Conservation (phyloP, 208 protist species). For the Acanthamoeba triangularis region DNA sequence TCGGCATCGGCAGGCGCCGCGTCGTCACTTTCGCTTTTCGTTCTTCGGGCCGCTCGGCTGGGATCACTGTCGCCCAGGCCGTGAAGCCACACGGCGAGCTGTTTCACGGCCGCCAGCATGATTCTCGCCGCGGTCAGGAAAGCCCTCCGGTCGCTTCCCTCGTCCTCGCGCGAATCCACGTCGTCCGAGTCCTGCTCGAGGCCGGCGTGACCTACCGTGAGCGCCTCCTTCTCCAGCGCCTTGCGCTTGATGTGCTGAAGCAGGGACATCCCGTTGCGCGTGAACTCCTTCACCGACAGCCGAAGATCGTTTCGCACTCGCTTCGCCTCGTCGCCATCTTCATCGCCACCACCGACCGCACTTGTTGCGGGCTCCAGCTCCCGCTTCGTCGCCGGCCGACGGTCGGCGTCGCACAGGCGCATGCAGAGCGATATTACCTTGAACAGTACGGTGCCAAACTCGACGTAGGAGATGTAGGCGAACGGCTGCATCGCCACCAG, state of each 20-base stretch:
- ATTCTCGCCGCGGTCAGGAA: neutral
- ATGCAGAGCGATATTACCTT: conserved; percentile 39
- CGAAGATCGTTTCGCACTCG: neutral
- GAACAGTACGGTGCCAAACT: neutral
- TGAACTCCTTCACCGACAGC: conserved; percentile 36
- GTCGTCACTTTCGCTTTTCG: neutral
- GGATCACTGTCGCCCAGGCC: neutral
- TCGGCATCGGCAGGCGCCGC: neutral
- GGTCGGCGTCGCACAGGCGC: conserved; percentile 8
- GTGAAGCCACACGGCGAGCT: neutral
- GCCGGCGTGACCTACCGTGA: neutral
- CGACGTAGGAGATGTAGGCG: conserved; percentile 18
- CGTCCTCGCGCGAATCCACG: neutral
- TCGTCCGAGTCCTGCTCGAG: neutral
- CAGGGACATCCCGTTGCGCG: neutral
- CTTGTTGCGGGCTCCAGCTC: neutral
- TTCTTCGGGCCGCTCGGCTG: no score
- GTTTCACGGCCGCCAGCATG: neutral
- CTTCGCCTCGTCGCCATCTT: neutral
- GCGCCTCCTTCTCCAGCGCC: neutral
- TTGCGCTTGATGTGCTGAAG: conserved; percentile 23
- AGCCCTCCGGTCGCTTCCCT: neutral
- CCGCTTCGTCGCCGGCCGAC: neutral
- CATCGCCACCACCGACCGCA: neutral
- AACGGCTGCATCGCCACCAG: neutral